These are phyloP conservation scores for Erythrobasidium hasegawianum DNA, from an alignment of 1,284 basidiomycete genomes.

Conservation along the genomic window DNA sequence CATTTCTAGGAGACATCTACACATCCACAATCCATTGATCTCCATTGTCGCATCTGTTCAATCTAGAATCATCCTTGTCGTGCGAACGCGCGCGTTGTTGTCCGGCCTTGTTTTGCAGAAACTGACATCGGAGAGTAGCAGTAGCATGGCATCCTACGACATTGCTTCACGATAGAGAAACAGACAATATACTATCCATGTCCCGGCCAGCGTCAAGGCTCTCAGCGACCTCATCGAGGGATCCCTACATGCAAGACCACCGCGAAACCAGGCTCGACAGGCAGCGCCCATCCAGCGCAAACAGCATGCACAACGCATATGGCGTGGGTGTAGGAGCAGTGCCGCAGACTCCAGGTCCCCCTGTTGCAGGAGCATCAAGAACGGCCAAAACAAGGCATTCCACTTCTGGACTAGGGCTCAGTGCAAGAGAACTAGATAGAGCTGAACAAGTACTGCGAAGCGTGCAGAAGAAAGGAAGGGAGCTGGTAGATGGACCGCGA, in stretches of 20 bases:
- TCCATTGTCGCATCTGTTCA: no score
- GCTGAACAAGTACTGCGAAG: neutral
- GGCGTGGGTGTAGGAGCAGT: neutral
- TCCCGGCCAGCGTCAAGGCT: constrained; percentile 23
- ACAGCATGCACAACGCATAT: constrained; percentile 1
- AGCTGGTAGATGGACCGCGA: neutral
- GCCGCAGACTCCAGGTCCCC: neutral
- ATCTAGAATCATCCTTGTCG: no score
- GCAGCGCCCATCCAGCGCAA: constrained; percentile 11
- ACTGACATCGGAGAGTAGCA: no score
- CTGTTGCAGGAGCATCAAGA: neutral
- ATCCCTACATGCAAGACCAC: constrained; percentile 8
- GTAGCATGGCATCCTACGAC: no score
- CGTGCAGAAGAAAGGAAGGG: neutral
- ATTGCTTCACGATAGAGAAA: no score
- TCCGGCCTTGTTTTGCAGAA: no score
- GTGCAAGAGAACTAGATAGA: constrained; percentile 22
- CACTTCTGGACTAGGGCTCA: constrained; percentile 4
- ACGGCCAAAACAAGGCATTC: neutral
- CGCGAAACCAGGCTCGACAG: neutral
- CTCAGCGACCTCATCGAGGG: constrained; percentile 3
- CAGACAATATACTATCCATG: constrained; percentile 11
- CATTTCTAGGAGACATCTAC: no score
- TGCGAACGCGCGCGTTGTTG: no score
- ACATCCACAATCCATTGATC: no score